Evolutionary conservation across 2,329 filamentous ascomycete genomes (phyloP).

Genomic region (Aureobasidium sp.): DNA sequence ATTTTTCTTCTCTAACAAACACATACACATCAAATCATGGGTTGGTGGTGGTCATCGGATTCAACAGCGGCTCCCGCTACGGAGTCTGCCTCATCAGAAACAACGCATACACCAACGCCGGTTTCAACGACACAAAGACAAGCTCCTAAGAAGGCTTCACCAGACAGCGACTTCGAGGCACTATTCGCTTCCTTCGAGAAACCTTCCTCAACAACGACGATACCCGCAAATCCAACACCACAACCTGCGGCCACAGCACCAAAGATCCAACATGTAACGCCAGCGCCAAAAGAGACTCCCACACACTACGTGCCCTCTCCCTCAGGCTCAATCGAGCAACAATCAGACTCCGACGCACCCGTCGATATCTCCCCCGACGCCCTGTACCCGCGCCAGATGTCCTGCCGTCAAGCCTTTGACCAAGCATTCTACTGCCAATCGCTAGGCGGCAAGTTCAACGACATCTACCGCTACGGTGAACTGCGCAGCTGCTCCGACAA

Average conservation of each 20-base stretch:
- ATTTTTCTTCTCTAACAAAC: background rate
- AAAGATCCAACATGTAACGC: background rate
- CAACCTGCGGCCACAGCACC: background rate
- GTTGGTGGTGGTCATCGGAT: slow-evolving; percentile 18
- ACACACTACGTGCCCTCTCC: slow-evolving; percentile 3
- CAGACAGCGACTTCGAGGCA: slow-evolving; percentile 46
- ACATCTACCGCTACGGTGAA: slow-evolving; percentile 78
- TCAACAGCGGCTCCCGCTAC: slow-evolving; percentile 8
- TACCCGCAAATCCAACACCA: background rate
- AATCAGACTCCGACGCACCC: background rate
- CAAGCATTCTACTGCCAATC: slow-evolving; percentile 89
- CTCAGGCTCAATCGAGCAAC: background rate
- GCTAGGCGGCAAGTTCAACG: slow-evolving; percentile 81
- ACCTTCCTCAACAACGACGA: slow-evolving; percentile 17
- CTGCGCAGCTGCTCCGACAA: slow-evolving; percentile 71
- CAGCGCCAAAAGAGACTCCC: slow-evolving; percentile 9
- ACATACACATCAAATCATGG: slow-evolving; percentile 12
- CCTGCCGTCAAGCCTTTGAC: slow-evolving; percentile 85
- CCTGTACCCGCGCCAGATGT: slow-evolving; percentile 73
- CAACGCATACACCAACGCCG: background rate
- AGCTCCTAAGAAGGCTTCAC: background rate
- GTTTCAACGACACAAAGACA: background rate
- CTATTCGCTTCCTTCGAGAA: slow-evolving; percentile 41
- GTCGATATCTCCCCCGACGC: slow-evolving; percentile 45
- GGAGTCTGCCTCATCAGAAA: background rate